Conservation (phyloP, 2,329 filamentous ascomycete genomes). For the Aspergillus fijiensis region DNA sequence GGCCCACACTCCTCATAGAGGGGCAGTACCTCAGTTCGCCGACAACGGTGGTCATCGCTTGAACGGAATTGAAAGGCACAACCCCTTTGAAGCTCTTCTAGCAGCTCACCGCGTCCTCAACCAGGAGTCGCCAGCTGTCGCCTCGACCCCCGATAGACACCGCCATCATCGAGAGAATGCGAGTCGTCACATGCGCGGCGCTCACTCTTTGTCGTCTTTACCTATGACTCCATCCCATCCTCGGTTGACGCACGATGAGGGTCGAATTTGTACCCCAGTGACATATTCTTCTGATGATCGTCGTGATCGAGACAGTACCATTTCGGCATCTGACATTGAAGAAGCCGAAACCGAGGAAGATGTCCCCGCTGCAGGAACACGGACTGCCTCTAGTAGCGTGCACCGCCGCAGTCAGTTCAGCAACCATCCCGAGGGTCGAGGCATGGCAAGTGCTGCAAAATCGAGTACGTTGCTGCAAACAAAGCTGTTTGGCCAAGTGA, state of each 20-base stretch:
- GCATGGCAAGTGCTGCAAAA: slow-evolving; percentile 41
- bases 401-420: slow-evolving; percentile 57
- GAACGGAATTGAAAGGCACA: slow-evolving; percentile 56
- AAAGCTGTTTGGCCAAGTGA: slow-evolving; percentile 63
- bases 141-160: slow-evolving; percentile 64
- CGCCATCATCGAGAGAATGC: slow-evolving; percentile 51
- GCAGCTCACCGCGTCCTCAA: slow-evolving; percentile 72
- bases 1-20: slow-evolving; percentile 47
- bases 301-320: slow-evolving; percentile 79
- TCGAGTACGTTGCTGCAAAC: slow-evolving; percentile 56
- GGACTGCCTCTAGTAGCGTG: slow-evolving; percentile 73
- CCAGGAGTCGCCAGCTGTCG: slow-evolving; percentile 72
- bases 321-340: slow-evolving; percentile 64
- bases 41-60: slow-evolving; percentile 41
- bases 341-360: slow-evolving; percentile 61
- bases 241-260: slow-evolving; percentile 51
- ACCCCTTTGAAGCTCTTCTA: slow-evolving; percentile 74
- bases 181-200: slow-evolving; percentile 67
- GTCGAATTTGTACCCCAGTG: slow-evolving; percentile 60
- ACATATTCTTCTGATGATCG: slow-evolving; percentile 51
- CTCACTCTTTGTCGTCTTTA: slow-evolving; percentile 81
- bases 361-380: slow-evolving; percentile 72
- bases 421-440: slow-evolving; percentile 37
- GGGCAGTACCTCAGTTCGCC: slow-evolving; percentile 41
- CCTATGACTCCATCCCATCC: slow-evolving; percentile 69